Percentiles rank a stretch among this genome's conserved stretches.
These are phyloP conservation scores for Picea glauca DNA, from an alignment of 75 land plant species.

Conservation along the genomic window DNA sequence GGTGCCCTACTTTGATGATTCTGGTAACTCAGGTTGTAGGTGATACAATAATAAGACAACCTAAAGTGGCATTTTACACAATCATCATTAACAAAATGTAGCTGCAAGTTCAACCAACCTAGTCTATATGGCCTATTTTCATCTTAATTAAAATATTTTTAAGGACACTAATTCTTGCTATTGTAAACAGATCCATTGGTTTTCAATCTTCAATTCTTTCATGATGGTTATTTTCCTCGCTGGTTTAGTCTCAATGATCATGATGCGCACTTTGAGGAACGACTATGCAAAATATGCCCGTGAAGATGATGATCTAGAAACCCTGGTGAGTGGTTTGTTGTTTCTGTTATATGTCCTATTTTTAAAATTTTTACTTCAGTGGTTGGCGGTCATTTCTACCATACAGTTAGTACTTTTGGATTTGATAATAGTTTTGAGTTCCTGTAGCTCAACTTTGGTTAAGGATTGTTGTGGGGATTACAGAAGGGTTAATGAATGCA, in stretches of 20 bases:
- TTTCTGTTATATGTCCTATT: neutral
- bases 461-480: neutral
- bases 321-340: constrained; percentile 48
- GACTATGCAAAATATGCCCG: constrained; percentile 99
- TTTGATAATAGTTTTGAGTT: neutral
- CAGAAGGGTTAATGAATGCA: neutral
- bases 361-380: neutral
- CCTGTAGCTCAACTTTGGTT: neutral
- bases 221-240: constrained; percentile 99
- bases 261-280: constrained; percentile 93
- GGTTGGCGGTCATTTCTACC: neutral
- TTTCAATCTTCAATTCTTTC: constrained; percentile 96
- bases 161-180: constrained; percentile 9
- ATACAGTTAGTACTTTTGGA: neutral
- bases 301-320: constrained; percentile 96
- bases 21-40: neutral
- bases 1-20: no score
- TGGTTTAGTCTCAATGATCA: constrained; percentile 96
- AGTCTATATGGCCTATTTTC: neutral
- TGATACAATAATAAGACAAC: constrained; percentile 1
- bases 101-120: neutral
- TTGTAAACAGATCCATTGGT: constrained; percentile 89
- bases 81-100: neutral
- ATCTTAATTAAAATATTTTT: neutral
- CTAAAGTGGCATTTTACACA: neutral